Evolutionary conservation across 768 basidiomycete species (phyloP).

Genomic region (Fomitopsis serialis): DNA sequence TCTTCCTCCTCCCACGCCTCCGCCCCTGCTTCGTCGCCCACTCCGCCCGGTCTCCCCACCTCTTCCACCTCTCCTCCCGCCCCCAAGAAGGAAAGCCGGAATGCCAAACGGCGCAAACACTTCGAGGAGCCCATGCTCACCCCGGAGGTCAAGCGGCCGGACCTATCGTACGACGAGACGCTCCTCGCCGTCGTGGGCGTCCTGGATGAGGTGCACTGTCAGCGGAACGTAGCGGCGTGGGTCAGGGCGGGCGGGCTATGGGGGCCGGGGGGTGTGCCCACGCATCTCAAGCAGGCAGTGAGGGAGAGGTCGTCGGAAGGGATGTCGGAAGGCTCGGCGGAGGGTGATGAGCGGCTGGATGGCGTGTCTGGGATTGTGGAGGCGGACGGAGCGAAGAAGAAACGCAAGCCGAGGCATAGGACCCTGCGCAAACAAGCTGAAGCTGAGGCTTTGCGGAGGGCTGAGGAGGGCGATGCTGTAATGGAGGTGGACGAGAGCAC

Average conservation of each 20-base stretch:
- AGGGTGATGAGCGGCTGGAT: neutral
- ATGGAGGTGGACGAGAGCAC: neutral
- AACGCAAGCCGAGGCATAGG: neutral
- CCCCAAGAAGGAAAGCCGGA: neutral
- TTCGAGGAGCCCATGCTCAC: constrained; percentile 6
- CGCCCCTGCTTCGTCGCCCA: neutral
- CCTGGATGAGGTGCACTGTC: constrained; percentile 49
- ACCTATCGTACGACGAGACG: constrained; percentile 39
- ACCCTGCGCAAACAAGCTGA: neutral
- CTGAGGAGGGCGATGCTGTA: neutral
- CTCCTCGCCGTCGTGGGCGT: constrained; percentile 66
- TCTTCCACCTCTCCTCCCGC: too few species aligned
- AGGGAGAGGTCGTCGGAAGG: too few species aligned
- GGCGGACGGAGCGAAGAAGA: neutral
- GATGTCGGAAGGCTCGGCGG: neutral
- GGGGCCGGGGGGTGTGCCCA: constrained; percentile 12
- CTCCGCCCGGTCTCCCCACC: neutral
- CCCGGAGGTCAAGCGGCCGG: constrained; percentile 9
- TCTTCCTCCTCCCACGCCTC: neutral
- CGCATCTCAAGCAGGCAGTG: neutral
- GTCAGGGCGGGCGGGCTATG: constrained; percentile 50
- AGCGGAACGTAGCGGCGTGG: constrained; percentile 68
- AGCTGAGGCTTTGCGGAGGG: constrained; percentile 1
- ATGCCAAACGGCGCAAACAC: constrained; percentile 9
- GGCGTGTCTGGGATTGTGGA: too few species aligned